These are phyloP conservation scores for Rhodotorula babjevae DNA, from an alignment of 768 basidiomycete genomes.

Conservation along the genomic window DNA sequence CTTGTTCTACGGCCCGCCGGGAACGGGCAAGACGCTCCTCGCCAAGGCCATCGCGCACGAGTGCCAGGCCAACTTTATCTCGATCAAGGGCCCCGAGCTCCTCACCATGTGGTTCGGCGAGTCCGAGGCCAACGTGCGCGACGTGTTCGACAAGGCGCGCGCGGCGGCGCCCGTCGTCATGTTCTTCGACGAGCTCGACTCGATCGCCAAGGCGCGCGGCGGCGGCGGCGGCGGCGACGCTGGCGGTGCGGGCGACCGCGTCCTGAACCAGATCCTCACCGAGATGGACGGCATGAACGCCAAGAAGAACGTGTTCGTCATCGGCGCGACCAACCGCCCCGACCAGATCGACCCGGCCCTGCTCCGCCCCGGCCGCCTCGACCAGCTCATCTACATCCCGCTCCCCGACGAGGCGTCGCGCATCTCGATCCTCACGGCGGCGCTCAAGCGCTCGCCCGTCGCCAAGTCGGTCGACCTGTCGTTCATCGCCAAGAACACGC, in stretches of 20 bases:
- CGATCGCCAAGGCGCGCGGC: constrained; percentile 96
- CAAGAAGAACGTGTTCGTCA: constrained; percentile 76
- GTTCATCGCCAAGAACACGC: constrained; percentile 86
- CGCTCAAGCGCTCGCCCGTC: constrained; percentile 86
- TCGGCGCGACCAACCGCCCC: constrained; percentile 92
- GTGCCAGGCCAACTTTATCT: constrained; percentile 99
- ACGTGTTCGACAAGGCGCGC: constrained; percentile 99
- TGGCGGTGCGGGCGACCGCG: constrained; percentile 95
- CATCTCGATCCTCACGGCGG: constrained; percentile 81
- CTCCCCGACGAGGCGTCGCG: constrained; percentile 91
- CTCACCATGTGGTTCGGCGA: constrained; percentile 99
- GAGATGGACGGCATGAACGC: constrained; percentile 99
- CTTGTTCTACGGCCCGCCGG: constrained; percentile 97
- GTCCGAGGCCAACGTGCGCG: constrained; percentile 98
- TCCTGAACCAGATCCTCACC: constrained; percentile 91
- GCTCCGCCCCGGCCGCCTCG: constrained; percentile 93
- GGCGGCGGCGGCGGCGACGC: constrained; percentile 70
- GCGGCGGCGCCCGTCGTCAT: constrained; percentile 99
- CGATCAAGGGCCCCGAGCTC: constrained; percentile 97
- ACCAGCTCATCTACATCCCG: constrained; percentile 98
- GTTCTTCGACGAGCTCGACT: constrained; percentile 99
- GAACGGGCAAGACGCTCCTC: constrained; percentile 98
- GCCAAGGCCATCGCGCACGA: constrained; percentile 99
- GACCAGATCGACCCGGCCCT: constrained; percentile 92
- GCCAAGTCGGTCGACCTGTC: constrained; percentile 71